Conservation (phyloP, 2,329 filamentous ascomycete species). For the Gliomastix tumulicola region DNA sequence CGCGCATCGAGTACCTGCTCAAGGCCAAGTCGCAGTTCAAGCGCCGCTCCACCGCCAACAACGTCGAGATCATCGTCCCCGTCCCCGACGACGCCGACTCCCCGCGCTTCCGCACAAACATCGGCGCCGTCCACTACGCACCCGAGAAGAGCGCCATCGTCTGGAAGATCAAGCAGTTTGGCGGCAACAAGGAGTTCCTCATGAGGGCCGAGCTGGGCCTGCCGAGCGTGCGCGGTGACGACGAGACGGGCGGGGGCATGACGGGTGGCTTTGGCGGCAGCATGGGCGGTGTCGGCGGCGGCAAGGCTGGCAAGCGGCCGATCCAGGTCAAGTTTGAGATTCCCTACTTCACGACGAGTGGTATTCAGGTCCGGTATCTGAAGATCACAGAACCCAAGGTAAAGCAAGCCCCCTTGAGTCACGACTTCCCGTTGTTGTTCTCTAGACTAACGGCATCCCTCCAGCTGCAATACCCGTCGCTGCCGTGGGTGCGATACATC, state of each 20-base stretch:
- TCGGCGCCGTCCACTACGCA: constrained; percentile 94
- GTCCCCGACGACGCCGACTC: constrained; percentile 96
- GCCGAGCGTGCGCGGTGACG: constrained; percentile 88
- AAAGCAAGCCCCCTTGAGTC: constrained; percentile 29
- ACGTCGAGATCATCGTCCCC: constrained; percentile 95
- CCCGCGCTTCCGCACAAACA: constrained; percentile 93
- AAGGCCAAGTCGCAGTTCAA: constrained; percentile 99
- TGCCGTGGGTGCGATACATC: constrained; percentile 98
- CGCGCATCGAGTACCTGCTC: constrained; percentile 96
- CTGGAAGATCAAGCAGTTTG: constrained; percentile 99
- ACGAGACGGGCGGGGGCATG: constrained; percentile 95
- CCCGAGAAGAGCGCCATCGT: constrained; percentile 96
- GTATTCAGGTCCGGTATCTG: constrained; percentile 95
- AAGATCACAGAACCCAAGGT: constrained; percentile 99
- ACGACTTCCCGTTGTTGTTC: background rate
- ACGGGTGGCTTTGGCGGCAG: constrained; percentile 94
- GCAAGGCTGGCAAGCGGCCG: constrained; percentile 84
- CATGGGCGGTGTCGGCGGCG: constrained; percentile 83
- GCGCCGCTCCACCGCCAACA: constrained; percentile 93
- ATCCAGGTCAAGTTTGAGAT: constrained; percentile 99
- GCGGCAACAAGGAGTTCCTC: constrained; percentile 94
- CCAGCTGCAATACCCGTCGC: constrained; percentile 92
- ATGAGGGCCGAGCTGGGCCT: constrained; percentile 96
- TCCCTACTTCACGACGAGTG: constrained; percentile 99
- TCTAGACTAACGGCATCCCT: background rate